These are phyloP conservation scores for Botrytis sinoallii DNA, from an alignment of 2,329 filamentous ascomycete species.

Conservation along the genomic window DNA sequence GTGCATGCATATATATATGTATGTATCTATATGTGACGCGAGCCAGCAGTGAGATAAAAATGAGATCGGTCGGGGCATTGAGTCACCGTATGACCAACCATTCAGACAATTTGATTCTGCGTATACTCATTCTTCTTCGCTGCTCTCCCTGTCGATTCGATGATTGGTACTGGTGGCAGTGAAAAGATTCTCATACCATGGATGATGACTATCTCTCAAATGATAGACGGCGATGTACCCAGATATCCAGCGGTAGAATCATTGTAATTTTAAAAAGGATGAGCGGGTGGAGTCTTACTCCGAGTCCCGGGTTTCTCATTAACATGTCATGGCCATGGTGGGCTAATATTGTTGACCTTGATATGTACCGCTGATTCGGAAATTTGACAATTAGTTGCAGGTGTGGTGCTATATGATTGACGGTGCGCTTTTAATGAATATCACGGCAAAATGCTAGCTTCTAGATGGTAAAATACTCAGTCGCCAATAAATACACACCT, in stretches of 20 bases:
- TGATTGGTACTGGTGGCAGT: not conserved
- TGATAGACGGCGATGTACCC: not conserved
- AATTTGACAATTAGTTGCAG: not conserved
- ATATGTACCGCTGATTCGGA: not conserved
- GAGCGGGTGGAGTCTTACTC: not conserved
- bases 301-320: not conserved
- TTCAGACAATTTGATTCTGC: not conserved
- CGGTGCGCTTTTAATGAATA: not conserved
- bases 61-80: not conserved
- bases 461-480: not conserved
- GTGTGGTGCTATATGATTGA: not conserved
- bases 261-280: constrained; percentile 2
- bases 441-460: not conserved
- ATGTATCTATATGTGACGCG: not conserved
- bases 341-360: not conserved
- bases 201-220: not conserved
- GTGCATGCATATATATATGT: not conserved
- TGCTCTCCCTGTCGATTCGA: not conserved
- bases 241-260: not conserved
- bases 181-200: not conserved
- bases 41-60: not conserved
- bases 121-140: not conserved
- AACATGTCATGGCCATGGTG: not conserved
- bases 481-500: not conserved
- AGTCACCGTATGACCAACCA: not conserved